These are phyloP conservation scores for Cladorrhinum samala DNA, from an alignment of 495 filamentous ascomycete species.

Conservation along the genomic window DNA sequence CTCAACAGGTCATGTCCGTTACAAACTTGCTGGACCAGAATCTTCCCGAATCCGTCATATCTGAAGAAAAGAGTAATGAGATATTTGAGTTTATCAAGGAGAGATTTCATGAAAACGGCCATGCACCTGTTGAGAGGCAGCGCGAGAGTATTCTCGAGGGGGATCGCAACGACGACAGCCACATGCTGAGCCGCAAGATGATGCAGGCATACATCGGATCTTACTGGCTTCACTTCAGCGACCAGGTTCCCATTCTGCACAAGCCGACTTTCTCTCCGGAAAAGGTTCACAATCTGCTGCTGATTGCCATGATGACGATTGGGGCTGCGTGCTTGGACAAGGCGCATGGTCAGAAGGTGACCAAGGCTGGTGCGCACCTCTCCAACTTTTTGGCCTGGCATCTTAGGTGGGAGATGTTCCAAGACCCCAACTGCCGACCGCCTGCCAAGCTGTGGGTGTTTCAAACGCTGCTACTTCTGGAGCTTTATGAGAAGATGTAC, in stretches of 20 bases:
- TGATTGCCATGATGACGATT: constrained; percentile 93
- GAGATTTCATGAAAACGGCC: constrained; percentile 74
- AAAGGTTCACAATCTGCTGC: constrained; percentile 71
- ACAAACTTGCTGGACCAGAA: constrained; percentile 82
- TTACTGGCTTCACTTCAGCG: constrained; percentile 92
- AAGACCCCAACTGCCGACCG: constrained; percentile 82
- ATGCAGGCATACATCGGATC: constrained; percentile 93
- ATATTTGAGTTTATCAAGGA: constrained; percentile 79
- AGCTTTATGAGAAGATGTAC: constrained; percentile 96
- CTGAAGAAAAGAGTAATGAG: constrained; percentile 79
- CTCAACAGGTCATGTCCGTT: constrained; percentile 82
- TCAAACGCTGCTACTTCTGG: constrained; percentile 81
- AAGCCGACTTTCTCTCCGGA: constrained; percentile 89
- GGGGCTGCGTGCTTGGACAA: constrained; percentile 85
- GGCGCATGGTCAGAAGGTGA: constrained; percentile 64
- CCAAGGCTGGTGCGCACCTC: constrained; percentile 66
- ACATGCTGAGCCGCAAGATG: constrained; percentile 84
- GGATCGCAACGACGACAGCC: constrained; percentile 60
- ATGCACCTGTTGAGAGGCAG: constrained; percentile 65
- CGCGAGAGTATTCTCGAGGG: constrained; percentile 76
- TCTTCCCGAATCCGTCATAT: constrained; percentile 71
- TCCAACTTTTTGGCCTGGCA: constrained; percentile 88
- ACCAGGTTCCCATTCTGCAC: constrained; percentile 90
- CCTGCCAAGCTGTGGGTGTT: constrained; percentile 98
- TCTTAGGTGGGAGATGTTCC: constrained; percentile 87